Evolutionary conservation across 257 asterid genomes (phyloP), one percentile per base, ranked within the genome.

Genomic region (Fraxinus excelsior): DNA sequence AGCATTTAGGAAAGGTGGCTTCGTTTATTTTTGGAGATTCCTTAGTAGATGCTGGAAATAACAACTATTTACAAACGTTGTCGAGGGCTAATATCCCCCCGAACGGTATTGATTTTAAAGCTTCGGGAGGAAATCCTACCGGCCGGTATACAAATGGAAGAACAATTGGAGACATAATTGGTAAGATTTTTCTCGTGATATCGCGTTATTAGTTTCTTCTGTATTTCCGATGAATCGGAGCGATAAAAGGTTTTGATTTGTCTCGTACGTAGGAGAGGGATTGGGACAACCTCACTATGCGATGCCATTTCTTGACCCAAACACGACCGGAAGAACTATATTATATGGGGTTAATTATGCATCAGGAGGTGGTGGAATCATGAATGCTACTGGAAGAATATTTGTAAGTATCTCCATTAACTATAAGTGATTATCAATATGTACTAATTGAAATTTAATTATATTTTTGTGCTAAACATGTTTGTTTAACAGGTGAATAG

Each of bases 281-380:
- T 46, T 95, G 82, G 98, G 98, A 21, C 94, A 90, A 78, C 77
- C 87, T 2, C 83, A 76, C 53, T 95, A 86, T 14, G 93, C 99
- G 0, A 28, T 80, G 78, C 99, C 99, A 28, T 95, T 77, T 87
- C 88, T 95, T 16, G 93, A 97, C 32, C 99, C 99, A 7, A 95
- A 95, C 81, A 89, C 97, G 49, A 89, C 96, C 7, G 99, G 99
- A 42, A 85, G 73, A 80, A 56, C 89, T 42, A 13, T 91, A 67
- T 62, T 95, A 23, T 79, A 86, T 18, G 99, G 99, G 2, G 99
- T 93, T 21, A 95, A 93, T 75, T 95, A 95, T 68, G 99, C 99
- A 19, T 95, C 99, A 0, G 98, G 99, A 1, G 99, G 96, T 16
- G 99, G 98, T 0, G 99, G 99, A 56, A 88, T 93, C 82, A 87